phyloP scores from a whole-genome alignment of 2,329 filamentous ascomycete species.

The Graphilbum sp. region DNA sequence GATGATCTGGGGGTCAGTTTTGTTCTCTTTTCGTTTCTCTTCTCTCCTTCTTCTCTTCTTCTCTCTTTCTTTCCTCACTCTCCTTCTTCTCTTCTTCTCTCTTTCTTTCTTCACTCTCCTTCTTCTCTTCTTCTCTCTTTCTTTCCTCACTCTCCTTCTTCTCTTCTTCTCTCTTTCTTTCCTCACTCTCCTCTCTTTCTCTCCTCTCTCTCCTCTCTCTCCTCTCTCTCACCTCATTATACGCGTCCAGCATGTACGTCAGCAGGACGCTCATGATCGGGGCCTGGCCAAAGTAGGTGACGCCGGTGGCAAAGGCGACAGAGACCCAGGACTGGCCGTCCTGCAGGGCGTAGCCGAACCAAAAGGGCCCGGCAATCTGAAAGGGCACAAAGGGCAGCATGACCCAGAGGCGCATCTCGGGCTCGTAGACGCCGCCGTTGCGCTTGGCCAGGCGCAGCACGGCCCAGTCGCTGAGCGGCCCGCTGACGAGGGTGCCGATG shows the following conservation, averaged over 20 bases:
- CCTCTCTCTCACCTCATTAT: no score
- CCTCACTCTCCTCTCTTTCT: no score
- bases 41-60: no score
- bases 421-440: constrained; percentile 1
- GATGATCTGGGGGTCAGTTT: no score
- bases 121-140: no score
- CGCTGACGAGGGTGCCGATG: constrained; percentile 1
- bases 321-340: constrained; percentile 1
- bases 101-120: no score
- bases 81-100: no score
- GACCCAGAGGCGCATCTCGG: constrained; percentile 4
- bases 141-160: no score
- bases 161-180: no score
- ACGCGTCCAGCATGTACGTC: constrained; percentile 5
- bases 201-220: no score
- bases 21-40: no score
- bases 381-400: constrained; percentile 4
- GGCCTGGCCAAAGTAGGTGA: constrained; percentile 2
- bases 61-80: no score
- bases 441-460: constrained; percentile 1
- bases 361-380: constrained; percentile 3
- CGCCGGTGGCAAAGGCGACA: constrained; percentile 1
- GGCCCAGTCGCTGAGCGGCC: constrained; percentile 3
- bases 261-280: constrained; percentile 1
- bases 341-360: constrained; percentile 3